Evolutionary conservation across 139 green algal genomes (phyloP), one percentile per base, ranked within the genome.

Genomic region (Auxenochlorella pyrenoidosa): DNA sequence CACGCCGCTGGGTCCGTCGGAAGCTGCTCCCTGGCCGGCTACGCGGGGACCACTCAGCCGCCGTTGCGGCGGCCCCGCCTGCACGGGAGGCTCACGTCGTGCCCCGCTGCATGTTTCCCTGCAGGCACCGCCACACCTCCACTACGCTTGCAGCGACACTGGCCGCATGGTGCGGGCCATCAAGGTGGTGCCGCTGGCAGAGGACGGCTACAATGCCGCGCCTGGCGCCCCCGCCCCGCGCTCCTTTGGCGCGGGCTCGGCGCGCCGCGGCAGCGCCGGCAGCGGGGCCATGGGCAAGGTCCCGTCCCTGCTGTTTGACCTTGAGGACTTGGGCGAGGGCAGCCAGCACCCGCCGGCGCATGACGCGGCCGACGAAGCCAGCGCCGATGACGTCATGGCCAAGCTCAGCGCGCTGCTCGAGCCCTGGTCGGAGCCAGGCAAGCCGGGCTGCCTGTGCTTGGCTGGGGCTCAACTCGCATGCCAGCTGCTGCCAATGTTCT

Each of bases 281-380:
- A 75, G 38, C 85, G 66, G 36, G 3, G 47, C 19, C 60, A 93
- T 94, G 68, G 86, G 85, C 40, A 91, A 92, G 41, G 91, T 94
- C 16, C 90, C 92, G 40, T 91, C 83, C 75, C 78, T 94, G 22
- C 71, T 94, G 16, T 94, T 94, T 34, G 92, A 94, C 12, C 41
- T 94, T n/a, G 92, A 94, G 54, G 90, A 86, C 65, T 26, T 76
- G 24, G 75, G 63, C 10, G 68, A 89, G n/a, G 47, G 54, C 84
- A 65, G 47, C 28, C 32, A 71, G 71, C 38, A 76, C 44, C 16
- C 47, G 41, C 36, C 28, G 10, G 63, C 26, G 12, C 30, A 34
- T 60, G 86, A 86, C 19, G 34, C 28, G 19, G 60, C 60, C 12
- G 75, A 80, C 0, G 79, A 86, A 24, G 40, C 71, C 19, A 68